Base-by-base conservation (phyloP, 2,329 filamentous ascomycete species). In the Ilyonectria robusta region DNA sequence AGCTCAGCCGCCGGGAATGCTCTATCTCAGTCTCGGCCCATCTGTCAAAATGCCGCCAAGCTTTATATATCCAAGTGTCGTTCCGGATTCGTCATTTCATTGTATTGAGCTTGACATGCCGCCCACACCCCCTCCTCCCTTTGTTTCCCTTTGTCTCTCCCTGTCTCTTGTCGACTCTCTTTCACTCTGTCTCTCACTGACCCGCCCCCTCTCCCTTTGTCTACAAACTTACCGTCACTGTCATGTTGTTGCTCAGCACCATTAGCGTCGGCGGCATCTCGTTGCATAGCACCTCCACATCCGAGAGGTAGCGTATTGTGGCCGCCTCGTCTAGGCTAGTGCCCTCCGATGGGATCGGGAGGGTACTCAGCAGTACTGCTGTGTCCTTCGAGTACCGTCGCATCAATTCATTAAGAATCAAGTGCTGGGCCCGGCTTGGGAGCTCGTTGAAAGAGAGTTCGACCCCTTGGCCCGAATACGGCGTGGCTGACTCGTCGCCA, bases 211-310 rank as follows among this genome's bases (percentile, higher is more conserved):
- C 33, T 56, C 50, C 47, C 54, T 69, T 64, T 44, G 44, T 48
- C 61, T 73, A 93, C 68, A 94, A 80, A 78, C 91, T 93, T 75
- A 93, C 92, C 7, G 92, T 97, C 53, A 97, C 94, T 17, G 93
- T 97, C 92, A 97, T 94, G 75, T 91, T 94, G 80, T 97, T 97
- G 80, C 92, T 94, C 80, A 97, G 87, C 44, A 97, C 92, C 78
- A 97, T 83, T 74, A 97, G 79, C 51, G 90, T 89, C 1, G 94
- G 94, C 31, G 94, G 93, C 68, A 95, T 82, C 11, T 89, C 92
- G 74, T 92, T 88, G 78, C 92, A 95, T 65, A 97, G 81, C 2
- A 96, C 88, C 79, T 96, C 93, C 66, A 95, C 84, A 79, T 94
- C 92, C 56, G 88, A 91, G 54, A 97, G 83, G 79, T 96, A 97